phyloP scores from a whole-genome alignment of 78 protist genomes.

The Dictyostelium firmibasis region DNA sequence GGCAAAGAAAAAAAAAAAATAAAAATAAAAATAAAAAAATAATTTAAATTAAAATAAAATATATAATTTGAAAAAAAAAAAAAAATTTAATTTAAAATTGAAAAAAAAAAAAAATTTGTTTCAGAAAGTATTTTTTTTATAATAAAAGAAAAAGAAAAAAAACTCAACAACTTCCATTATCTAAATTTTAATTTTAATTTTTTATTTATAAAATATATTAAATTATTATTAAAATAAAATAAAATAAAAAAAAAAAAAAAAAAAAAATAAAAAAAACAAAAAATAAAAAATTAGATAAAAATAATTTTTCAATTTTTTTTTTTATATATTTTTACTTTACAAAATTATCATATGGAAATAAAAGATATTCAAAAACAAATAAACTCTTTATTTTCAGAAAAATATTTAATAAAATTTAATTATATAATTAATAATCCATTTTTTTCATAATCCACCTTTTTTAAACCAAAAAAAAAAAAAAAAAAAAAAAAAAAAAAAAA shows the following conservation, averaged over 20 bases:
- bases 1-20: neutral
- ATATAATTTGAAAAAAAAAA: too few species aligned
- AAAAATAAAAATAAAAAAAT: neutral
- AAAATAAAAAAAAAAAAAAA: too few species aligned
- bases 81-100: neutral
- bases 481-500: neutral
- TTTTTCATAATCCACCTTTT: neutral
- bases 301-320: neutral
- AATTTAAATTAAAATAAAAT: too few species aligned
- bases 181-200: neutral
- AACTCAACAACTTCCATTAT: neutral
- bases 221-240: too few species aligned
- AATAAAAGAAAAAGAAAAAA: neutral
- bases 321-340: neutral
- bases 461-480: neutral
- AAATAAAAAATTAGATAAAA: too few species aligned
- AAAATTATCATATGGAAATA: neutral
- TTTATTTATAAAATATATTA: too few species aligned
- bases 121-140: neutral
- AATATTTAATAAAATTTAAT: neutral
- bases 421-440: neutral
- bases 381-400: neutral
- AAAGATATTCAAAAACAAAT: constrained; percentile 3
- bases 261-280: too few species aligned
- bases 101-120: neutral